Conservation (phyloP, 108 stramenopile genomes). For the Cyclotella choctawhatcheeana region DNA sequence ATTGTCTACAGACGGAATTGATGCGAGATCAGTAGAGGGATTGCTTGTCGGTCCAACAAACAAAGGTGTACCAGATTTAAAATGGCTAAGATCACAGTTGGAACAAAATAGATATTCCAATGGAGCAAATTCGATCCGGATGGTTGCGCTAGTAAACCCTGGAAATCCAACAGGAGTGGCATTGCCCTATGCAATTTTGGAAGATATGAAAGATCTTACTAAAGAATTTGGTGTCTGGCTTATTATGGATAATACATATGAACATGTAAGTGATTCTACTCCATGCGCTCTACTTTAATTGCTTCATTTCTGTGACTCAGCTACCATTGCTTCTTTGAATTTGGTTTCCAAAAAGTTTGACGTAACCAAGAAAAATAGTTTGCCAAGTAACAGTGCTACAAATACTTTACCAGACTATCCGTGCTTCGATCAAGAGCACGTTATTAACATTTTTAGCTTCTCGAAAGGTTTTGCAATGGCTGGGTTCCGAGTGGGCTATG, state of each 20-base stretch:
- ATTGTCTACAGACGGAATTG: not conserved
- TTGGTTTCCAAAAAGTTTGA: no score
- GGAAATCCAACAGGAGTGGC: slow-evolving; percentile 93
- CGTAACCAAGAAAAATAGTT: slow-evolving; percentile 26
- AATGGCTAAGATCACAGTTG: slow-evolving; percentile 60
- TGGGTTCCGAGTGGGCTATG: slow-evolving; percentile 93
- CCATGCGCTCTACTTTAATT: no score
- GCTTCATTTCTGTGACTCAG: no score
- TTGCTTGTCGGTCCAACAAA: slow-evolving; percentile 69
- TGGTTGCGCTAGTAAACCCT: slow-evolving; percentile 93
- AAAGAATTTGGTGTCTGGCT: slow-evolving; percentile 75
- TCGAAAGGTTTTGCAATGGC: slow-evolving; percentile 90
- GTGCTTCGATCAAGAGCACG: slow-evolving; percentile 71
- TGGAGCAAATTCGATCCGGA: slow-evolving; percentile 49
- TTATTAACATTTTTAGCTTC: slow-evolving; percentile 90
- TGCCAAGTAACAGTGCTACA: slow-evolving; percentile 29
- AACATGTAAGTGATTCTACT: slow-evolving; percentile 51
- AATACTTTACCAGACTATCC: slow-evolving; percentile 32
- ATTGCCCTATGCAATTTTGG: slow-evolving; percentile 57
- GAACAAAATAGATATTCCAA: slow-evolving; percentile 26
- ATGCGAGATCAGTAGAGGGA: slow-evolving; percentile 49
- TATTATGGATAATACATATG: slow-evolving; percentile 94
- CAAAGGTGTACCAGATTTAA: slow-evolving; percentile 61
- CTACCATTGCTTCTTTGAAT: no score
- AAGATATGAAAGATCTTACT: slow-evolving; percentile 74